These are phyloP conservation scores for Balansia obtecta DNA, from an alignment of 2,329 filamentous ascomycete genomes.

Conservation along the genomic window DNA sequence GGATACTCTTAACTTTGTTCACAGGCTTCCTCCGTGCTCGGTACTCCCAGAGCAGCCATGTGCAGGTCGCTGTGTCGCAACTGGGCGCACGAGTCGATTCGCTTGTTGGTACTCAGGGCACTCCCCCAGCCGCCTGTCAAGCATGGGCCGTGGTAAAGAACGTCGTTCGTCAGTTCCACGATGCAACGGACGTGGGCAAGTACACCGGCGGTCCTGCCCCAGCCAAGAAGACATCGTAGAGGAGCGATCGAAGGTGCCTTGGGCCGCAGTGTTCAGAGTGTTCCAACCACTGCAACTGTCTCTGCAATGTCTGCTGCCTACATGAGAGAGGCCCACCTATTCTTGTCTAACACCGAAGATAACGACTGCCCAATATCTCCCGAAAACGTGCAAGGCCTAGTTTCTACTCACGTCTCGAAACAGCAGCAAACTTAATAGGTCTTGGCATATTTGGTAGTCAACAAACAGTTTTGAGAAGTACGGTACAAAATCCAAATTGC, in stretches of 20 bases:
- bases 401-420: too few relatives aligned
- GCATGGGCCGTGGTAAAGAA: conserved; percentile 73
- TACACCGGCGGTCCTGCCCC: conserved; percentile 49
- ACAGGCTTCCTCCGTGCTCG: conserved; percentile 85
- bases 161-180: conserved; percentile 58
- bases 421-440: too few relatives aligned
- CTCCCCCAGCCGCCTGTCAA: conserved; percentile 66
- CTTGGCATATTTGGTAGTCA: too few relatives aligned
- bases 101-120: conserved; percentile 73
- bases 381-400: too few relatives aligned
- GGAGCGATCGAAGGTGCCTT: background rate
- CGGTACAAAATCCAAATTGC: too few relatives aligned
- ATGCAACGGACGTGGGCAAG: conserved; percentile 65
- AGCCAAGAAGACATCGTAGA: conserved; percentile 35
- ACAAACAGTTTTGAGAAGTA: too few relatives aligned
- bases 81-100: conserved; percentile 68
- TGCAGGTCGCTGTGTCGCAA: conserved; percentile 69
- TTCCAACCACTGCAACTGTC: background rate
- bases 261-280: background rate
- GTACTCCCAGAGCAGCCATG: conserved; percentile 80
- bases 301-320: background rate
- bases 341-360: too few relatives aligned
- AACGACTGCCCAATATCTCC: too few relatives aligned
- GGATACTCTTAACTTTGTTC: conserved; percentile 79
- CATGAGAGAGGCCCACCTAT: too few relatives aligned